Percentiles rank a stretch among this genome's conserved stretches.
phyloP scores from a whole-genome alignment of 2,329 filamentous ascomycete species.

The Arthrocladium fulminans region DNA sequence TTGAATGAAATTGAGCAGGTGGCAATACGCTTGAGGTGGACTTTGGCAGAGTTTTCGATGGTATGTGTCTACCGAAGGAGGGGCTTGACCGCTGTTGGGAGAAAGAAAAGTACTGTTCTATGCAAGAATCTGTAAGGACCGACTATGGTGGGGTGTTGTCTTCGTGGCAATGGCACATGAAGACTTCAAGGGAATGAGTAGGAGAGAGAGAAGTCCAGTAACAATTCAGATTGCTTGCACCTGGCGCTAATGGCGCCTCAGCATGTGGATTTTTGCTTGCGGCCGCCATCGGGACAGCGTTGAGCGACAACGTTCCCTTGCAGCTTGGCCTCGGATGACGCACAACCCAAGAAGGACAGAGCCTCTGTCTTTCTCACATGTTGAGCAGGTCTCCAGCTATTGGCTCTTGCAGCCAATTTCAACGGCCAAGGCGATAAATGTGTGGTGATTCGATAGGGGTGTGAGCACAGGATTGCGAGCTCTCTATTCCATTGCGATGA shows the following conservation, averaged over 20 bases:
- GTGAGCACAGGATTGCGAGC: no score
- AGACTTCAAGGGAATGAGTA: background rate
- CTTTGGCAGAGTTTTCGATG: no score
- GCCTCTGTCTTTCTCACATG: no score
- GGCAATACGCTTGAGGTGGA: no score
- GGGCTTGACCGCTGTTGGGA: background rate
- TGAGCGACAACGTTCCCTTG: background rate
- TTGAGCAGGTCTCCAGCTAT: no score
- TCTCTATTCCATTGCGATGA: no score
- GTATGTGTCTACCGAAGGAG: background rate
- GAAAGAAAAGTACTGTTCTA: background rate
- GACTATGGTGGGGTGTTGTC: conserved; percentile 8
- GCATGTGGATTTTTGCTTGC: background rate
- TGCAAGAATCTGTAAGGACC: conserved; percentile 13
- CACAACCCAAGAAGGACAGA: no score
- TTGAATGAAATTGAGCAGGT: no score
- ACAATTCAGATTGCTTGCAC: conserved; percentile 1
- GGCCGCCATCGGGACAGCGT: background rate
- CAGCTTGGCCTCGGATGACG: background rate
- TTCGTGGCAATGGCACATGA: conserved; percentile 5
- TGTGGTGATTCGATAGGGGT: no score
- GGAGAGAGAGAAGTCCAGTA: background rate
- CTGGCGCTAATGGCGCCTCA: background rate
- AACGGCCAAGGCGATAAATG: no score
- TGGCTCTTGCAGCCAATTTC: no score